Base-by-base conservation (phyloP, 768 basidiomycete species). In the Hygrophorus russula region DNA sequence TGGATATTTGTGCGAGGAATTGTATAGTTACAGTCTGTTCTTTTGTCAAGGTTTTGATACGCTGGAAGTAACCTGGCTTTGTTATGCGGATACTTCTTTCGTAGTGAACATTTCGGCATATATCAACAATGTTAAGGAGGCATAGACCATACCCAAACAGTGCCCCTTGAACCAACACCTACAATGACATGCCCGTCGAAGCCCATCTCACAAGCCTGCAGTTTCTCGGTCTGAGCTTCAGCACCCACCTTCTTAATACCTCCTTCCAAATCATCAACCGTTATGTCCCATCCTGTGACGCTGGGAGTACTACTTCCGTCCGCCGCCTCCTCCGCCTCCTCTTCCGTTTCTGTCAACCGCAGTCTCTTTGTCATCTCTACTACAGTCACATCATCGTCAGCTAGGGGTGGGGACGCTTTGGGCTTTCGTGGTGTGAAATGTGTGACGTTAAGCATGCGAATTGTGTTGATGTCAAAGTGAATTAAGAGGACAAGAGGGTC, bases 401-500 rank as follows among this genome's bases (percentile, higher is more conserved):
- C 7, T 7, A 7, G 24, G 24, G 58, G 42, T 9, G 72, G 70
- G 51, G 73, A 72, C 5, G 61, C 49, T 1, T 68, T 70, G 3
- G 60, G 62, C 36, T 55, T 52, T 32, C 73, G 63, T 2, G 75
- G 65, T 17, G 58, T 52, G 49, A 81, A 65, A 39, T 68, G 62
- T 11, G 63, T 56, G 18, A 74, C 56, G 36, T 74, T 78, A 50
- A 71, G 53, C 12, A 79, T 53, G 28, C 54, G 64, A 46, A 80
- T 56, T 2, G 51, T 53, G 31, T 58, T 61, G 10, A 63, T 63
- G 13, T 62, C 56, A 0, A 78, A 68, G 37, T 57, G 54, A 14
- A 59, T 55, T 49, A 72, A 54, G 4, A 73, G 57, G 24, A 77
- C 55, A 34, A 82, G 51, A n/a, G 77, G 78, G 49, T 78, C 73